Base-by-base conservation (phyloP, 1,284 basidiomycete genomes). In the Austroboletus niveus region DNA sequence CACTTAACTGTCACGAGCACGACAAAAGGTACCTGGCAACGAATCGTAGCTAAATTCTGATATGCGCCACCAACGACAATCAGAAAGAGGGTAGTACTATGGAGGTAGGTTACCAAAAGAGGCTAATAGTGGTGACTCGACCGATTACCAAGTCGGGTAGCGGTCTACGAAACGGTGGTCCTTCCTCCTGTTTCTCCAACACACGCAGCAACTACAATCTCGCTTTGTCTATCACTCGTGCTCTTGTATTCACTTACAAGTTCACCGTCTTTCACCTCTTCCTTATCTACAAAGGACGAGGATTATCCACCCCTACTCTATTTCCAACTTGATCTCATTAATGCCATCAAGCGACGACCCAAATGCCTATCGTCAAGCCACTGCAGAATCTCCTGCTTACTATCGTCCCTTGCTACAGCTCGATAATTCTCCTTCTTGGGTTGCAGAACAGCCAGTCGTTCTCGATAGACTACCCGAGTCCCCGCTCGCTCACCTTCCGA, bases 171-270 rank as follows among this genome's bases (percentile, higher is more conserved):
- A 24, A 24, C 22, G 22, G 43, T 51, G 45, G 36, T 47, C 49
- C 27, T 52, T 44, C 34, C 64, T 66, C 56, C 63, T 66, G 59
- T 59, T 45, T 52, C 53, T 50, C 40, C 11, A 49, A 50, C 49
- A 24, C 42, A 24, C 42, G 64, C 63, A 65, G 61, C 63, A 65
- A 57, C 62, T 3, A 61, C 29, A 30, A 22, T 48, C 48, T 44
- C 41, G 47, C 57, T 39, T 38, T 17, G 36, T 24, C 27, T 12
- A 4, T 39, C 43, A 22, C 29, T 42, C 58, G 60, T 61, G 65
- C 35, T 57, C 67, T 67, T 67, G 69, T 48, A 67, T 67, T 67
- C 49, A 53, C 52, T 67, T 67, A 69, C 65, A 67, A 67, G 65
- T 56, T 24, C 65, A 47, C 59, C 52, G 39, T 41, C 42, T 17